Evolutionary conservation across 164 flowering plant species (phyloP), one percentile per base, ranked within the genome.

Genomic region (Nymphaea colorata): DNA sequence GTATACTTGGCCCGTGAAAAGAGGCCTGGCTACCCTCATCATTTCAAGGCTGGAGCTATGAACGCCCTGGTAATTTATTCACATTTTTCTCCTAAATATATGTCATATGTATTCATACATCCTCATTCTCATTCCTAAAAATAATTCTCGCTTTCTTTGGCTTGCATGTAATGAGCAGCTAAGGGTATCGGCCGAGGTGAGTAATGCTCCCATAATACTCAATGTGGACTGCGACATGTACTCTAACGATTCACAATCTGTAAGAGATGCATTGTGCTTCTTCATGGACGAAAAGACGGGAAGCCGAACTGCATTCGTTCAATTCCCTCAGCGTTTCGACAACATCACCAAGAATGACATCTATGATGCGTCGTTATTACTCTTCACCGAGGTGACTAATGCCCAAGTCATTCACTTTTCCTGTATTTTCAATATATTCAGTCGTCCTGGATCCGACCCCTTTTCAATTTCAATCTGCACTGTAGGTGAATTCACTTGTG

Each of bases 211-310:
- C 0, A 76, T 90, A 16, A 84, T 88, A 45, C 85, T 88, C 6
- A 87, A 82, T 65, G 72, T 88, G 41, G 97, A 90, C 74, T 88
- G 97, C 63, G 97, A 90, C 72, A 90, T 90, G 97, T 85, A 87
- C 73, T 77, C 92, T 2, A 88, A 85, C 72, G 72, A 79, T 69
- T 70, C 90, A 12, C 71, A 77, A 10, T 47, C 92, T 11, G 47
- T 87, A 42, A 71, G 79, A 59, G 88, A 87, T 60, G 84, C 84
- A 7, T 74, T 90, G n/a, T 90, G 95, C 72, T 87, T 87, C 70
- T 83, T 91, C 76, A 75, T 87, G 87, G 93, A 91, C 71, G 95
- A 86, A 73, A 70, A 75, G 47, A 76, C 73, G 59, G 86, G 95
- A 59, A 77, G 76, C 47, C 82, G 80, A 44, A 70, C 84, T 45